Evolutionary conservation across 768 basidiomycete genomes (phyloP).

Genomic region (Calocera cornea): DNA sequence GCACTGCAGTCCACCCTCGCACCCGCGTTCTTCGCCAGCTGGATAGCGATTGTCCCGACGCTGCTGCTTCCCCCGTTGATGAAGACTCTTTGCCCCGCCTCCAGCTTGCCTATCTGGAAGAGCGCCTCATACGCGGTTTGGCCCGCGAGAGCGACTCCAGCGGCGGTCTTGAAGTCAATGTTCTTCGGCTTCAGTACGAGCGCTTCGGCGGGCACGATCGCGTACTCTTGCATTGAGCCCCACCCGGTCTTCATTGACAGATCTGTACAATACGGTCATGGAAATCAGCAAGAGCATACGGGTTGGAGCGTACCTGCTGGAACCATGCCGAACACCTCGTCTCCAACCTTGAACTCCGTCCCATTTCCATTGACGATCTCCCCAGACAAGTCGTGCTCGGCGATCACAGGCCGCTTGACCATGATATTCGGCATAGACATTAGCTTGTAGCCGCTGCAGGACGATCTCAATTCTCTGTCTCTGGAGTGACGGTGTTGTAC

Average conservation of each 20-base stretch:
- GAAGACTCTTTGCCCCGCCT: conserved; percentile 46
- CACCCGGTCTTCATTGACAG: conserved; percentile 26
- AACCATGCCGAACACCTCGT: conserved; percentile 50
- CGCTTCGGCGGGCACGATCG: conserved; percentile 30
- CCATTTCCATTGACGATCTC: conserved; percentile 43
- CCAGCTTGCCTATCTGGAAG: conserved; percentile 34
- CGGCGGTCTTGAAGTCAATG: conserved; percentile 42
- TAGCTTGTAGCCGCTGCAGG: conserved; percentile 46
- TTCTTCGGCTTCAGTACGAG: conserved; percentile 36
- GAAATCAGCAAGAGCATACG: not conserved
- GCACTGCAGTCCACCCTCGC: conserved; percentile 46
- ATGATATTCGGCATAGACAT: conserved; percentile 34
- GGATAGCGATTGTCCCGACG: conserved; percentile 58
- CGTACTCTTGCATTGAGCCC: conserved; percentile 50
- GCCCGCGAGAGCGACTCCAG: conserved; percentile 46
- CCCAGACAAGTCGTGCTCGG: conserved; percentile 54
- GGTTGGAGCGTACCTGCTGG: conserved; percentile 24
- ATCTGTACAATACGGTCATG: not conserved
- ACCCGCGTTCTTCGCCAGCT: conserved; percentile 53
- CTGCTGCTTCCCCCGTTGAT: conserved; percentile 58
- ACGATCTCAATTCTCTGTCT: not conserved
- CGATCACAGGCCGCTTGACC: conserved; percentile 35
- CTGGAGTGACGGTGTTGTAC: not conserved
- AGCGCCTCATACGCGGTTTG: conserved; percentile 48
- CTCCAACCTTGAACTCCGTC: conserved; percentile 41